These are phyloP conservation scores for Scheffersomyces stipitis DNA, from an alignment of 805 yeast species.

Conservation along the genomic window DNA sequence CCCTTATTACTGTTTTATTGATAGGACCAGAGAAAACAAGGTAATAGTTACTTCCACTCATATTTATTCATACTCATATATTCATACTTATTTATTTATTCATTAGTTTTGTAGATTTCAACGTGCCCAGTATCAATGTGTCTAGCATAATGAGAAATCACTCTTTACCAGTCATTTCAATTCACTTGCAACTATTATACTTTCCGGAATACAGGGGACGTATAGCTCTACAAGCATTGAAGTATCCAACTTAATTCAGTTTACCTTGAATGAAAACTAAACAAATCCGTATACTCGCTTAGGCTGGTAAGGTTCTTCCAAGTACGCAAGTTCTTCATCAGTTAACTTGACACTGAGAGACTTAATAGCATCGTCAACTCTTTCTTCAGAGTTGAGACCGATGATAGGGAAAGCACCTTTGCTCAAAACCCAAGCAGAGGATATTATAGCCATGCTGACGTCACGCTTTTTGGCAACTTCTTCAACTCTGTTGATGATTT, in stretches of 20 bases:
- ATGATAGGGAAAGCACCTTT: slow-evolving; percentile 58
- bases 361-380: slow-evolving; percentile 54
- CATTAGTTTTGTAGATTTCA: no score
- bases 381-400: slow-evolving; percentile 47
- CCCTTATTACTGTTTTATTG: slow-evolving; percentile 65
- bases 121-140: no score
- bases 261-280: neutral
- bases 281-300: slow-evolving; percentile 5
- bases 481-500: slow-evolving; percentile 52
- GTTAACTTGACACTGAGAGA: slow-evolving; percentile 43
- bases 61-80: no score
- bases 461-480: slow-evolving; percentile 46
- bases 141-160: no score
- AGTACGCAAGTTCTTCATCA: slow-evolving; percentile 33
- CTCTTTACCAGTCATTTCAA: no score
- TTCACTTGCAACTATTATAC: no score
- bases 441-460: slow-evolving; percentile 53
- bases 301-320: slow-evolving; percentile 38
- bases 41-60: no score
- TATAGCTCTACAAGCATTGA: no score
- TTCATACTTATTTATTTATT: no score
- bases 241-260: neutral
- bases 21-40: slow-evolving; percentile 39
- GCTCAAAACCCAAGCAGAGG: slow-evolving; percentile 53
- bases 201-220: no score